These are phyloP conservation scores for Vanrija sp. DNA, from an alignment of 1,284 basidiomycete species.

Conservation along the genomic window DNA sequence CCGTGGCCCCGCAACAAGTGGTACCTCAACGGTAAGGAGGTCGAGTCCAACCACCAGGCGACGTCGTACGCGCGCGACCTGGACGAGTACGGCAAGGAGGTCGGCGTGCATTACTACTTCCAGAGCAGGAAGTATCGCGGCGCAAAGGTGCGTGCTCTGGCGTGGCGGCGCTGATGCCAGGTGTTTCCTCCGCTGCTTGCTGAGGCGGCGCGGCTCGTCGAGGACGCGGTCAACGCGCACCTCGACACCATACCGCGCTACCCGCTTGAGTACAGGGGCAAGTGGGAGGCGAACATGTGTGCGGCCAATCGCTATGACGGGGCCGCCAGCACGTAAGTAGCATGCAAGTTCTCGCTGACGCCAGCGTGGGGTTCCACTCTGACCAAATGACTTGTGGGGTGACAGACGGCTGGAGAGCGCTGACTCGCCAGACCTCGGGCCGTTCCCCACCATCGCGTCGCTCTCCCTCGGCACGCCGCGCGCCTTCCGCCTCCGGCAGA, in stretches of 20 bases:
- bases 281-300: slow-evolving; percentile 84
- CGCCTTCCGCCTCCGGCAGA: slow-evolving; percentile 64
- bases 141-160: slow-evolving; percentile 8
- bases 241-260: slow-evolving; percentile 62
- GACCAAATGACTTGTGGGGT: slow-evolving; percentile 57
- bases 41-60: slow-evolving; percentile 65
- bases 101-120: slow-evolving; percentile 28
- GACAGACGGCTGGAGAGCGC: too few relatives aligned
- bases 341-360: neutral
- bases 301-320: slow-evolving; percentile 87
- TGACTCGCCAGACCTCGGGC: slow-evolving; percentile 64
- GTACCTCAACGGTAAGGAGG: slow-evolving; percentile 41
- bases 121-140: slow-evolving; percentile 20
- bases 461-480: slow-evolving; percentile 79
- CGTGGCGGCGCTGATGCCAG: slow-evolving; percentile 22
- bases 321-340: slow-evolving; percentile 57
- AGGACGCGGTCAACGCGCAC: slow-evolving; percentile 70
- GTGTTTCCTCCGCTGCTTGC: slow-evolving; percentile 69
- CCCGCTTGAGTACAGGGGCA: slow-evolving; percentile 68
- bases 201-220: slow-evolving; percentile 70
- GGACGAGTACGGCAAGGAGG: slow-evolving; percentile 12
- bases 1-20: slow-evolving; percentile 38
- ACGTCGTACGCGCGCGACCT: slow-evolving; percentile 57
- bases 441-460: slow-evolving; percentile 88
- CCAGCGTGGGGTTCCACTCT: slow-evolving; percentile 76